A percentile compares a stretch with the other conserved stretches of the same genome.
Evolutionary conservation across 2,329 filamentous ascomycete genomes (phyloP).

Genomic region (Fusarium beomiforme): DNA sequence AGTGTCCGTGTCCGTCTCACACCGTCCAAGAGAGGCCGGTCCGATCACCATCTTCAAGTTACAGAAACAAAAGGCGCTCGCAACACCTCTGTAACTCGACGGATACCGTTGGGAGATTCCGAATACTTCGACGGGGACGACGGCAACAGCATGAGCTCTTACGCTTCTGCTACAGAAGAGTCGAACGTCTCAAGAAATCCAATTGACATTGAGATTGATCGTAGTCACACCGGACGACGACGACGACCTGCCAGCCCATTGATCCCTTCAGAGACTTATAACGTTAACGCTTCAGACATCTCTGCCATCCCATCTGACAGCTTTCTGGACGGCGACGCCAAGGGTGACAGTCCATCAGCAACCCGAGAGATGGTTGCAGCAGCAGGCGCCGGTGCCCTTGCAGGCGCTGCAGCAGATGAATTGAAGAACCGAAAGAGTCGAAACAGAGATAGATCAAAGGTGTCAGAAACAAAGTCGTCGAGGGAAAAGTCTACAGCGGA

Average conservation of each 20-base stretch:
- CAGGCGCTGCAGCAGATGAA: conserved; percentile 55
- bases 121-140: conserved; percentile 65
- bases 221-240: conserved; percentile 57
- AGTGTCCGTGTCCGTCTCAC: conserved; percentile 85
- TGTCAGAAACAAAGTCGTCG: conserved; percentile 51
- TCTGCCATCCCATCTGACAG: conserved; percentile 76
- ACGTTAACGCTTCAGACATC: conserved; percentile 81
- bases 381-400: conserved; percentile 47
- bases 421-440: conserved; percentile 57
- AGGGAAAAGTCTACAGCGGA: conserved; percentile 57
- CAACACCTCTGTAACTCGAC: conserved; percentile 68
- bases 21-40: conserved; percentile 72
- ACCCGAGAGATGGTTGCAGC: conserved; percentile 51
- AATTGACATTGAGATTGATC: conserved; percentile 89
- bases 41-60: conserved; percentile 84
- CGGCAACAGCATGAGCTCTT: conserved; percentile 75
- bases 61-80: conserved; percentile 80
- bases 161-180: conserved; percentile 81
- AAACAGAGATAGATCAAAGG: conserved; percentile 55
- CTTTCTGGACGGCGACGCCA: conserved; percentile 65
- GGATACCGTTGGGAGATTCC: conserved; percentile 62
- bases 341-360: conserved; percentile 54
- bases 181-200: conserved; percentile 81
- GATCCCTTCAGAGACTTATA: conserved; percentile 70
- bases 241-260: conserved; percentile 75